Conservation (phyloP, 78 protist genomes). For the Creolimax fragrantissima region DNA sequence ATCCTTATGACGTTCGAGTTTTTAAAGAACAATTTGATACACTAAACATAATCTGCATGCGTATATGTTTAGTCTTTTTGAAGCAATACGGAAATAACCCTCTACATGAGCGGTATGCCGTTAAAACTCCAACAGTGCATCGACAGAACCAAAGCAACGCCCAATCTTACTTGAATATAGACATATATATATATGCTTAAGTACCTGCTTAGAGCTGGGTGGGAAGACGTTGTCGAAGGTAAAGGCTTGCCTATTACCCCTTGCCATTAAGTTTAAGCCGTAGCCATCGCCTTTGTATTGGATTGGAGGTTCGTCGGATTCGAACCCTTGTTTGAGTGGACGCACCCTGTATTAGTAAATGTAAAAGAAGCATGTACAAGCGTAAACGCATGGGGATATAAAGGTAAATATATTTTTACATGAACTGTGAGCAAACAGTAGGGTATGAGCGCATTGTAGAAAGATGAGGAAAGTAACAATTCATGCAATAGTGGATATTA, state of each 20-base stretch:
- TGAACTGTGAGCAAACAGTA: not conserved
- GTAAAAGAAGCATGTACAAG: not conserved
- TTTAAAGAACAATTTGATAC: too few relatives aligned
- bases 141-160: too few relatives aligned
- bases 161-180: too few relatives aligned
- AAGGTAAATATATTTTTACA: not conserved
- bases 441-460: not conserved
- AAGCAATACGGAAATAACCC: too few relatives aligned
- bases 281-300: not conserved
- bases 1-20: too few relatives aligned
- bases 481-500: not conserved
- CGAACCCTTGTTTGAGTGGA: not conserved
- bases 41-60: too few relatives aligned
- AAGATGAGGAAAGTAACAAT: not conserved
- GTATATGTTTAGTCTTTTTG: too few relatives aligned
- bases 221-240: conserved; percentile 63
- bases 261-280: not conserved
- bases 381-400: not conserved
- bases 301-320: not conserved
- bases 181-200: too few relatives aligned
- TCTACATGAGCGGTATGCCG: too few relatives aligned
- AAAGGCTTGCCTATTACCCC: not conserved
- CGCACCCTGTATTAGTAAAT: not conserved
- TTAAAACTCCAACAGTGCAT: too few relatives aligned
- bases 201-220: not conserved